These are phyloP conservation scores for Vitis cinerea DNA, from an alignment of 164 flowering plant species.

Conservation along the genomic window DNA sequence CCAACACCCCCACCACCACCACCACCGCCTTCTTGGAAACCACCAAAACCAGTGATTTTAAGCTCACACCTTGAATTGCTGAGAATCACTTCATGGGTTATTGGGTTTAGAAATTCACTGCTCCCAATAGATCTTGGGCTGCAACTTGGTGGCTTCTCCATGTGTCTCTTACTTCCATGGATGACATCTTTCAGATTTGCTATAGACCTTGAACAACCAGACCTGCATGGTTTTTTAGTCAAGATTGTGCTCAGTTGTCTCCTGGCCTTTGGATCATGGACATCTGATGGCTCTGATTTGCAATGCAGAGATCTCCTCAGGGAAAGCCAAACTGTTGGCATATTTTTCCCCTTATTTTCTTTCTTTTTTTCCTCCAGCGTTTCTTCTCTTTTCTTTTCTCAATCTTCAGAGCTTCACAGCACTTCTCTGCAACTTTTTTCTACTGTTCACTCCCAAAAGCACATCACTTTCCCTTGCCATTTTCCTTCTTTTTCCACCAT, in stretches of 20 bases:
- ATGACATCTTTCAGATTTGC: conserved; percentile 95
- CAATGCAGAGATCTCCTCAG: conserved; percentile 85
- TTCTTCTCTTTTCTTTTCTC: conserved; percentile 7
- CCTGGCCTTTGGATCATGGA: conserved; percentile 73
- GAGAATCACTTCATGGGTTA: conserved; percentile 87
- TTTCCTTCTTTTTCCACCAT: conserved; percentile 5
- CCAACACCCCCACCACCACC: conserved; percentile 18
- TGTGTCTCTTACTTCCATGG: conserved; percentile 84
- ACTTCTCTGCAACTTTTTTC: conserved; percentile 3
- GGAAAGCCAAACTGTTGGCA: conserved; percentile 93
- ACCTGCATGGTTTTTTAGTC: conserved; percentile 65
- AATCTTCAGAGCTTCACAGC: conserved; percentile 12
- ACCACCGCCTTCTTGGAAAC: conserved; percentile 33
- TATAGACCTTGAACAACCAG: conserved; percentile 97
- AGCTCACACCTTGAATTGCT: conserved; percentile 89
- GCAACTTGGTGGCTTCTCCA: conserved; percentile 74
- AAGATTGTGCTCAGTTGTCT: conserved; percentile 61
- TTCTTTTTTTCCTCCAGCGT: conserved; percentile 3
- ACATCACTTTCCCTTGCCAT: conserved; percentile 12
- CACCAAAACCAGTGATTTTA: conserved; percentile 68
- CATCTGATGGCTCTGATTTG: conserved; percentile 83
- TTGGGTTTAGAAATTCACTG: conserved; percentile 88
- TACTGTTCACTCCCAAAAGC: conserved; percentile 8
- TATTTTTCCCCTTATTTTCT: conserved; percentile 22
- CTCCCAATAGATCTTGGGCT: conserved; percentile 98